These are phyloP conservation scores for Petasospora fabianii DNA, from an alignment of 1,139 yeast genomes.

Conservation along the genomic window DNA sequence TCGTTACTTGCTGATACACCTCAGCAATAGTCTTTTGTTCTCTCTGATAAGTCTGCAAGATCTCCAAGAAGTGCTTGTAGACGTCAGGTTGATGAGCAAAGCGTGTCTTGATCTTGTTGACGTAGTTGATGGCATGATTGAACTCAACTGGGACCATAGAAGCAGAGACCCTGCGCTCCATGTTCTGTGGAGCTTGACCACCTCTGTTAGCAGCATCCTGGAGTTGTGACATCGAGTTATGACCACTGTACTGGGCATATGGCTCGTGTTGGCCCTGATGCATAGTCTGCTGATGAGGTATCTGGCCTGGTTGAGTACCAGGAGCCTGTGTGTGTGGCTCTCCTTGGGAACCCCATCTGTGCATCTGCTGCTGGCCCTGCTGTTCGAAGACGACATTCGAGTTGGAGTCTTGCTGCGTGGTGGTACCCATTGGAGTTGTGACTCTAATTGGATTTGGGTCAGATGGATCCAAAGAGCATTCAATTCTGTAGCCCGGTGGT, in stretches of 20 bases:
- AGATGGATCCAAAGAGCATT: slow-evolving; percentile 83
- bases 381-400: slow-evolving; percentile 10
- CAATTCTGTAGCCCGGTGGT: slow-evolving; percentile 95
- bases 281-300: slow-evolving; percentile 13
- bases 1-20: slow-evolving; percentile 90
- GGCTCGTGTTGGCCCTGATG: slow-evolving; percentile 24
- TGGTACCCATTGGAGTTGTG: slow-evolving; percentile 92
- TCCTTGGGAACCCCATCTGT: not conserved
- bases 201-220: slow-evolving; percentile 39
- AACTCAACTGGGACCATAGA: slow-evolving; percentile 96
- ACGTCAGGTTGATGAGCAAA: slow-evolving; percentile 94
- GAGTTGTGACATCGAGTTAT: slow-evolving; percentile 32
- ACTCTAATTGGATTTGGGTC: slow-evolving; percentile 93
- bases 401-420: slow-evolving; percentile 32
- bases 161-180: slow-evolving; percentile 37
- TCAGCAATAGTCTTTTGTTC: slow-evolving; percentile 95
- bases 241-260: slow-evolving; percentile 14
- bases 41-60: slow-evolving; percentile 91
- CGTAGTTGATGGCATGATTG: slow-evolving; percentile 95
- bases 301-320: slow-evolving; percentile 9
- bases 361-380: slow-evolving; percentile 14
- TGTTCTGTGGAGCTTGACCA: slow-evolving; percentile 6
- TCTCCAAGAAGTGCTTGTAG: slow-evolving; percentile 91
- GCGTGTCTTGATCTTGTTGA: slow-evolving; percentile 90
- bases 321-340: not conserved